phyloP scores from a whole-genome alignment of 2,329 filamentous ascomycete species.

The Fusarium sp. region DNA sequence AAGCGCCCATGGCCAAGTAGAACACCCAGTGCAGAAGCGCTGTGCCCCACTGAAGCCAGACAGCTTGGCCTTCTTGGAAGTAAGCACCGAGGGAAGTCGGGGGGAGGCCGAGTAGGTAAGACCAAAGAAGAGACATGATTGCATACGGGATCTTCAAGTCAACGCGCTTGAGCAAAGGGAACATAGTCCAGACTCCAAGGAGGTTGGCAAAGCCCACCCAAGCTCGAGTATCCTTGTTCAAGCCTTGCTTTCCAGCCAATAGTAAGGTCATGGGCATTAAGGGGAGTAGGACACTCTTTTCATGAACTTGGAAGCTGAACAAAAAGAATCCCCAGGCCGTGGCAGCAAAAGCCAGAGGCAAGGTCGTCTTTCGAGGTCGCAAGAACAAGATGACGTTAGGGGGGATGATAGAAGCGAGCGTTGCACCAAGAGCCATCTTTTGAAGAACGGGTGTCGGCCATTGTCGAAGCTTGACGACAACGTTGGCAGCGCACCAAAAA shows the following conservation, averaged over 20 bases:
- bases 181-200: slow-evolving; percentile 92
- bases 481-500: slow-evolving; percentile 94
- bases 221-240: slow-evolving; percentile 79
- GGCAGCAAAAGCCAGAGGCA: slow-evolving; percentile 83
- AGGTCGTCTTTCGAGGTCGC: slow-evolving; percentile 77
- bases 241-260: slow-evolving; percentile 79
- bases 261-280: slow-evolving; percentile 93
- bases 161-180: slow-evolving; percentile 86
- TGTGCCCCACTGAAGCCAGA: slow-evolving; percentile 63
- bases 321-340: slow-evolving; percentile 98
- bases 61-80: slow-evolving; percentile 59
- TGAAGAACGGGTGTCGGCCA: slow-evolving; percentile 80
- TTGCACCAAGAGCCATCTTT: slow-evolving; percentile 77
- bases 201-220: slow-evolving; percentile 98
- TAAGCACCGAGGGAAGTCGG: slow-evolving; percentile 79
- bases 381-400: slow-evolving; percentile 84
- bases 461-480: slow-evolving; percentile 84
- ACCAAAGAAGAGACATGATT: slow-evolving; percentile 87
- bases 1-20: slow-evolving; percentile 80
- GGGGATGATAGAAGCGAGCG: slow-evolving; percentile 79
- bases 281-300: slow-evolving; percentile 95
- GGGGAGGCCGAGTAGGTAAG: slow-evolving; percentile 88
- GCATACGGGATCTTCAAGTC: slow-evolving; percentile 86
- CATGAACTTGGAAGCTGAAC: slow-evolving; percentile 97
- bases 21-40: slow-evolving; percentile 77